Evolutionary conservation across 352 stramenopile genomes (phyloP).

Genomic region (Blastocystis sp.): DNA sequence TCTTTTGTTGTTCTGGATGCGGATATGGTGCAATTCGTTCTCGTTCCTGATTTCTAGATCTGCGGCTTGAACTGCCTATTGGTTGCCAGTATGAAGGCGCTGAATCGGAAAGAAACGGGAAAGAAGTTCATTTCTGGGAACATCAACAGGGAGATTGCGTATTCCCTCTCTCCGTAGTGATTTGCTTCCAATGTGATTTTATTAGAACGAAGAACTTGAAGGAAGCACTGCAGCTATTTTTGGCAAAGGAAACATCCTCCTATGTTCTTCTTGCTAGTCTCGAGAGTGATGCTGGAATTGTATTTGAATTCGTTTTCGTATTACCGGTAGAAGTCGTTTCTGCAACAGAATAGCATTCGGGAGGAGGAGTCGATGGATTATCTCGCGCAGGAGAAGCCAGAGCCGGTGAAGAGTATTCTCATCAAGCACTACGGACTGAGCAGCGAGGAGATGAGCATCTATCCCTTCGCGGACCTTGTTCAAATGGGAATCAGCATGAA

Average conservation of each 20-base stretch:
- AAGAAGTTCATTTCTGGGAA: constrained; percentile 65
- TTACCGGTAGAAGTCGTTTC: constrained; percentile 27
- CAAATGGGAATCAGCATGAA: constrained; percentile 65
- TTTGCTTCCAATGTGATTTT: background rate
- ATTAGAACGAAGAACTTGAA: constrained; percentile 62
- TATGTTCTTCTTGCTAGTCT: constrained; percentile 40
- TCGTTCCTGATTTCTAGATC: background rate
- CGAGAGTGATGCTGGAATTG: constrained; percentile 47
- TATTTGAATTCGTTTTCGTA: background rate
- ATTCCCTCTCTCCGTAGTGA: constrained; percentile 56
- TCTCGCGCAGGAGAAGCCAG: constrained; percentile 9
- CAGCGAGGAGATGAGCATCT: constrained; percentile 26
- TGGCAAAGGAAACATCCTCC: background rate
- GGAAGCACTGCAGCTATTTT: constrained; percentile 47
- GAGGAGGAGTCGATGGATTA: background rate
- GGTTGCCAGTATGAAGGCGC: constrained; percentile 47
- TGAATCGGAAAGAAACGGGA: constrained; percentile 52
- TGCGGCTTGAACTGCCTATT: constrained; percentile 55
- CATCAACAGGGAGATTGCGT: constrained; percentile 54
- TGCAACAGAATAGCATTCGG: background rate
- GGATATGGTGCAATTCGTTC: constrained; percentile 34
- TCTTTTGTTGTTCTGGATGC: constrained; percentile 46
- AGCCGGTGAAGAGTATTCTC: background rate
- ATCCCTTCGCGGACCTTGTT: constrained; percentile 52
- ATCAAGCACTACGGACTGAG: constrained; percentile 56